These are phyloP conservation scores for Kondoa subrosea DNA, from an alignment of 768 basidiomycete species.

Conservation along the genomic window DNA sequence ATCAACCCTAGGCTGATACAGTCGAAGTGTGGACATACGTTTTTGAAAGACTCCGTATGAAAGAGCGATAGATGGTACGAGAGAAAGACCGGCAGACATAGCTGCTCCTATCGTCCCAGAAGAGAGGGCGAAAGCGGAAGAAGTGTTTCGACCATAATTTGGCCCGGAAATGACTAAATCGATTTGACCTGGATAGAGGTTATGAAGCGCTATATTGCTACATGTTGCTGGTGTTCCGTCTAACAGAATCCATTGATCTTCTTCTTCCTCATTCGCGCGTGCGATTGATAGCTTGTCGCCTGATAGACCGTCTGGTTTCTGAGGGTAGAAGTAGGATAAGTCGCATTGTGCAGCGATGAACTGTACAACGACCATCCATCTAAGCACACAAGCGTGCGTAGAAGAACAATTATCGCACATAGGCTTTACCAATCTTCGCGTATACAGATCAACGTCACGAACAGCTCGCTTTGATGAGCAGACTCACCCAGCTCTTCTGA, in stretches of 20 bases:
- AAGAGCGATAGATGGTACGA: conserved; percentile 60
- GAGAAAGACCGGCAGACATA: conserved; percentile 56
- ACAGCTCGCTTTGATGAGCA: background rate
- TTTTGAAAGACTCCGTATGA: conserved; percentile 67
- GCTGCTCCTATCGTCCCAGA: conserved; percentile 85
- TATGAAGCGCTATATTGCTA: conserved; percentile 75
- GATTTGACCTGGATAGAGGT: conserved; percentile 64
- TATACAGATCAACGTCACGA: background rate
- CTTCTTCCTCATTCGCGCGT: conserved; percentile 51
- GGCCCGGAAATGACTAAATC: conserved; percentile 85
- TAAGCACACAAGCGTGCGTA: background rate
- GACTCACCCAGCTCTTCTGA: conserved; percentile 33
- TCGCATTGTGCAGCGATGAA: conserved; percentile 30
- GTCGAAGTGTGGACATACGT: conserved; percentile 28
- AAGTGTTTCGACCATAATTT: conserved; percentile 69
- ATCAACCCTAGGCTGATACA: too few species aligned
- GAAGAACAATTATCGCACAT: background rate
- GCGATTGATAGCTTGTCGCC: conserved; percentile 51
- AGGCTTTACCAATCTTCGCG: background rate
- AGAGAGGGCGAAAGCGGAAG: conserved; percentile 38
- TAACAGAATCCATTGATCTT: conserved; percentile 71
- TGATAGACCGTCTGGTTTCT: conserved; percentile 25
- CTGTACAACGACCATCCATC: conserved; percentile 26
- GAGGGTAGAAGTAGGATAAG: conserved; percentile 31
- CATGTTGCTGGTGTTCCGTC: conserved; percentile 74